A percentile compares a stretch with the other conserved stretches of the same genome.
phyloP scores from a whole-genome alignment of 2,329 filamentous ascomycete genomes.

The Samsoniella hepiali region DNA sequence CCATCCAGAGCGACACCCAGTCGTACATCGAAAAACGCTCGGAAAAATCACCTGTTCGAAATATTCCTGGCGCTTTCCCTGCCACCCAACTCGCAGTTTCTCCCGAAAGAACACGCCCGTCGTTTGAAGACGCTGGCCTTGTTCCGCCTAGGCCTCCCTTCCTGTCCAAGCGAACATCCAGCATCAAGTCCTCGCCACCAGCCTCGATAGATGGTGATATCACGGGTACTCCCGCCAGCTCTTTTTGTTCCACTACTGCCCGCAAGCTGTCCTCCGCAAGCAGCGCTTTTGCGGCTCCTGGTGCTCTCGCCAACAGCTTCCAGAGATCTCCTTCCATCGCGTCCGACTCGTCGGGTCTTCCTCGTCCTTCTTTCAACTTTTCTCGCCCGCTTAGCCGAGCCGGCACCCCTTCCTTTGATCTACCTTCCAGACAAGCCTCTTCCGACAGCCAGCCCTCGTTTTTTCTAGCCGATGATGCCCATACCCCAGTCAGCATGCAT shows the following conservation, averaged over 20 bases:
- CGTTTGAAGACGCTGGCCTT: slow-evolving; percentile 50
- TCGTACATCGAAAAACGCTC: slow-evolving; percentile 29
- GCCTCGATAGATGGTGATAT: slow-evolving; percentile 71
- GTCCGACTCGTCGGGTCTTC: slow-evolving; percentile 73
- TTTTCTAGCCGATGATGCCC: slow-evolving; percentile 60
- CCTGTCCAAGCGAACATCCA: slow-evolving; percentile 54
- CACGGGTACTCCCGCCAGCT: slow-evolving; percentile 49
- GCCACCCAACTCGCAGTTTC: slow-evolving; percentile 33
- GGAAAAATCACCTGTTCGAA: slow-evolving; percentile 31
- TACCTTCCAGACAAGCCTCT: slow-evolving; percentile 59
- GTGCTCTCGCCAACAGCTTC: slow-evolving; percentile 60
- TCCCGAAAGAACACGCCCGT: slow-evolving; percentile 45
- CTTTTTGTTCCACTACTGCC: slow-evolving; percentile 61
- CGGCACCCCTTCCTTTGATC: slow-evolving; percentile 57
- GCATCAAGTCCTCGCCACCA: slow-evolving; percentile 54
- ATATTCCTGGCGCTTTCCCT: slow-evolving; percentile 33
- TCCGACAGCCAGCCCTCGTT: slow-evolving; percentile 66
- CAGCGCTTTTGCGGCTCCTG: slow-evolving; percentile 42
- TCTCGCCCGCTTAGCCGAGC: slow-evolving; percentile 82
- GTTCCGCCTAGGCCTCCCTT: slow-evolving; percentile 46
- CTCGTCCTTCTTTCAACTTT: slow-evolving; percentile 84
- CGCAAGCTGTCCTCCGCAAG: slow-evolving; percentile 76
- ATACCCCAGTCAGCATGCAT: slow-evolving; percentile 70
- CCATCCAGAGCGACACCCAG: slow-evolving; percentile 42
- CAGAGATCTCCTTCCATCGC: slow-evolving; percentile 79